Base-by-base conservation (phyloP, 495 filamentous ascomycete genomes). In the Penicillium atrosanguineum region DNA sequence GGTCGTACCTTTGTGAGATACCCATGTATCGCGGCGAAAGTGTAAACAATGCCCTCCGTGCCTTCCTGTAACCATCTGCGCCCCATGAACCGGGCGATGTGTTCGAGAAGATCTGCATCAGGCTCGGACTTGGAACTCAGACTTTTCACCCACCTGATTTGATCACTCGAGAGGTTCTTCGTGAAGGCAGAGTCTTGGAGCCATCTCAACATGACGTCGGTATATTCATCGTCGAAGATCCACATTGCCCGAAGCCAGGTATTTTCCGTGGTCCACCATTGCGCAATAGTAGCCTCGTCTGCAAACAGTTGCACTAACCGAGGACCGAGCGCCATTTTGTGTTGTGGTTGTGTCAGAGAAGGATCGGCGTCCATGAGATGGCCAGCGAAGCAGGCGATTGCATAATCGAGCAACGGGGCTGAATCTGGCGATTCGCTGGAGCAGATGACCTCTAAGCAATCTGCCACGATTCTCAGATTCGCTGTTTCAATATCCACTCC, bases 31-130 rank as follows among this genome's bases (percentile, higher is more conserved):
- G 25, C 19, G 28, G 51, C 26, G 38, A 62, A 56, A 12, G 21
- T 20, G 9, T 41, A 31, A 1, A 14, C 19, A 44, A 52, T 5
- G 18, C 29, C 23, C 1, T 9, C 18, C 0, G 6, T 19, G 11
- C 49, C 39, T 0, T n/a, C n/a, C 19, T 60, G 49, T 1, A 63
- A 53, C 60, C 60, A 63, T 8, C 15, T 20, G 8, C 34, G 56
- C 11, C 52, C 60, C n/a, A 54, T 1, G n/a, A 41, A 16, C n/a
- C 9, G 44, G 2, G 19, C 50, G 4, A 63, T 47, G 16, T 57
- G 60, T 23, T 63, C 56, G 7, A 63, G 46, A n/a, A 63, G 21
- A 54, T 63, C 60, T 43, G 60, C 60, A 39, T 63, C 60, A 11
- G 43, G 56, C 9, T 56, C 50, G 0, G 56, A 63, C 19, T 63